Conservation (phyloP, 1,139 yeast genomes). For the Scheffersomyces stambukii region DNA sequence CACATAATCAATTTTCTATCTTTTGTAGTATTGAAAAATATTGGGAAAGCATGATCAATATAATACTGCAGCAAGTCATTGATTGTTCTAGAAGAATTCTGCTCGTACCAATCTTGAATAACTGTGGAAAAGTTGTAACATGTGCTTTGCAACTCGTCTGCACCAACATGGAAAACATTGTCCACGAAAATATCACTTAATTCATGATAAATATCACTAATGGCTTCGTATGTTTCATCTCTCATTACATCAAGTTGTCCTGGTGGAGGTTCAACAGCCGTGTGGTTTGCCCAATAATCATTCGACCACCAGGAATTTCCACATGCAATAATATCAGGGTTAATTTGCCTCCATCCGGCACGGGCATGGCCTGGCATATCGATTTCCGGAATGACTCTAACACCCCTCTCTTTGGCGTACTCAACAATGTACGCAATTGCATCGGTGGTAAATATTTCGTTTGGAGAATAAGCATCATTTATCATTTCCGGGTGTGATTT, state of each 20-base stretch:
- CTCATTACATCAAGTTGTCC: slow-evolving; percentile 42
- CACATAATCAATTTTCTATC: slow-evolving; percentile 38
- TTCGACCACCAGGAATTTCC: slow-evolving; percentile 28
- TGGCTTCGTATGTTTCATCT: slow-evolving; percentile 31
- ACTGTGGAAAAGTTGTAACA: too few relatives aligned
- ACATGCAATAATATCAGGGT: slow-evolving; percentile 33
- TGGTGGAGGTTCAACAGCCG: slow-evolving; percentile 45
- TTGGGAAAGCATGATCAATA: slow-evolving; percentile 35
- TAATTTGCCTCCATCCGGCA: slow-evolving; percentile 40
- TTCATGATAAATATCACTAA: slow-evolving; percentile 35
- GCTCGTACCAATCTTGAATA: slow-evolving; percentile 28
- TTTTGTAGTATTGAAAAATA: slow-evolving; percentile 20
- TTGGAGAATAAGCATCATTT: slow-evolving; percentile 37
- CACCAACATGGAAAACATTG: slow-evolving; percentile 42
- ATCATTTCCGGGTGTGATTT: slow-evolving; percentile 36
- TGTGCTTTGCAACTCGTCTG: slow-evolving; percentile 35
- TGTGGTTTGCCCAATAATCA: slow-evolving; percentile 19
- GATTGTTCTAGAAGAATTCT: slow-evolving; percentile 21
- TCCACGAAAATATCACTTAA: slow-evolving; percentile 32
- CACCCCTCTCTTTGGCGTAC: slow-evolving; percentile 38
- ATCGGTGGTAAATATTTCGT: slow-evolving; percentile 29
- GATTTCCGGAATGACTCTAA: slow-evolving; percentile 44
- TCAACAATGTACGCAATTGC: slow-evolving; percentile 29
- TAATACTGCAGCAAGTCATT: slow-evolving; percentile 35
- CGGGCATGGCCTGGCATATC: slow-evolving; percentile 49